A percentile compares a stretch with the other conserved stretches of the same genome.
These are phyloP conservation scores for Tagetes patula DNA, from an alignment of 129 eudicot genomes.

Conservation along the genomic window DNA sequence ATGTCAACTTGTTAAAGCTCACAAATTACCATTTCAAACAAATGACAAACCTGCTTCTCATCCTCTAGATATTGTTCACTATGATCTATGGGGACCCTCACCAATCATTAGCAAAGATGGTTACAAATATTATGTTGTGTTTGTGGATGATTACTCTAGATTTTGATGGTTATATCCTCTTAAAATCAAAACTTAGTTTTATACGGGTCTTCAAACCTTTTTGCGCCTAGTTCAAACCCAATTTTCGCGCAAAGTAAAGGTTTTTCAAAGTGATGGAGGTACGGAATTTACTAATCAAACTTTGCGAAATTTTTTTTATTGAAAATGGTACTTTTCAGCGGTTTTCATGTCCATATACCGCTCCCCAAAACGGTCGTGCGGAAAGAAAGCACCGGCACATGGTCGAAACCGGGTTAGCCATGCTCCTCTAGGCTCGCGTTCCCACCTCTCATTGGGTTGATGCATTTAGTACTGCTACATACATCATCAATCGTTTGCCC, in stretches of 20 bases:
- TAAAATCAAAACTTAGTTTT: not conserved
- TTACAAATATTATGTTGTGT: not conserved
- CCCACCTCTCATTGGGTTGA: not conserved
- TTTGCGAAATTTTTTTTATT: not conserved
- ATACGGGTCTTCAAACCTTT: not conserved
- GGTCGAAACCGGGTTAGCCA: not conserved
- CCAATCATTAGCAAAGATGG: not conserved
- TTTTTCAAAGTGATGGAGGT: not conserved
- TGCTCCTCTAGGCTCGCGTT: not conserved
- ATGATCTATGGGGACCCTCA: not conserved
- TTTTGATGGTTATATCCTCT: not conserved
- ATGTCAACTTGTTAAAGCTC: not conserved
- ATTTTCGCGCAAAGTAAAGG: too few relatives aligned
- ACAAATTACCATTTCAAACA: not conserved
- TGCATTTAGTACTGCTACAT: not conserved
- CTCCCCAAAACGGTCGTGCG: not conserved
- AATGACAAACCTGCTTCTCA: not conserved
- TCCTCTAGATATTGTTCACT: not conserved
- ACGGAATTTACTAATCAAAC: not conserved
- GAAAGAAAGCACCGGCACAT: not conserved
- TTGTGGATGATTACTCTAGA: not conserved
- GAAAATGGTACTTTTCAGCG: not conserved
- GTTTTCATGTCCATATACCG: not conserved
- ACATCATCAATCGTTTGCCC: not conserved
- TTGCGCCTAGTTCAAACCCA: not conserved